phyloP scores from a whole-genome alignment of 805 yeast genomes.

The Myxozyma geophila region DNA sequence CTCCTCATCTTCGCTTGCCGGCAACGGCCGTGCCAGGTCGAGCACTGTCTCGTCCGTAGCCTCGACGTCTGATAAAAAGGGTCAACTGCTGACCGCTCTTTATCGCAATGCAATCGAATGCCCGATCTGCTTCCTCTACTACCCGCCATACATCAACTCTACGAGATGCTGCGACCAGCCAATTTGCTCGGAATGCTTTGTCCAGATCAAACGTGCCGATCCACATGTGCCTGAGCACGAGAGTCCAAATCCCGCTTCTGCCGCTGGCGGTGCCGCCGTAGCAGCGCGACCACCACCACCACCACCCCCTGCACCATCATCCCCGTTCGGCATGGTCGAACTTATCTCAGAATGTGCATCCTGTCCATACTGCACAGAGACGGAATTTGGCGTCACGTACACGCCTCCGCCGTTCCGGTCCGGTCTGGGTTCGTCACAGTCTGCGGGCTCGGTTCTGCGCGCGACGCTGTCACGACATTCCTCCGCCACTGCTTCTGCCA shows the following conservation, averaged over 20 bases:
- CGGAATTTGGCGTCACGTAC: slow-evolving; percentile 83
- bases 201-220: slow-evolving; percentile 85
- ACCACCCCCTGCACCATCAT: background rate
- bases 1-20: slow-evolving; percentile 3
- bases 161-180: slow-evolving; percentile 92
- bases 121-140: slow-evolving; percentile 90
- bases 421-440: slow-evolving; percentile 40
- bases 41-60: slow-evolving; percentile 27
- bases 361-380: slow-evolving; percentile 92
- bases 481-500: slow-evolving; percentile 29
- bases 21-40: slow-evolving; percentile 25
- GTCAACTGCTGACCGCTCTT: slow-evolving; percentile 52
- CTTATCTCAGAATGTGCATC: slow-evolving; percentile 84
- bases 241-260: slow-evolving; percentile 41
- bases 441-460: slow-evolving; percentile 26
- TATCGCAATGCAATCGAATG: slow-evolving; percentile 80
- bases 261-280: too few species aligned
- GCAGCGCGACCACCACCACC: too few species aligned
- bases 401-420: slow-evolving; percentile 65
- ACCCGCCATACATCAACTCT: slow-evolving; percentile 74
- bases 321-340: slow-evolving; percentile 40
- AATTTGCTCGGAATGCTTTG: slow-evolving; percentile 95
- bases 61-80: slow-evolving; percentile 14
- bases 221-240: slow-evolving; percentile 80
- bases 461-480: slow-evolving; percentile 29